These are phyloP conservation scores for Candida manassasensis DNA, from an alignment of 805 yeast genomes.

Conservation along the genomic window DNA sequence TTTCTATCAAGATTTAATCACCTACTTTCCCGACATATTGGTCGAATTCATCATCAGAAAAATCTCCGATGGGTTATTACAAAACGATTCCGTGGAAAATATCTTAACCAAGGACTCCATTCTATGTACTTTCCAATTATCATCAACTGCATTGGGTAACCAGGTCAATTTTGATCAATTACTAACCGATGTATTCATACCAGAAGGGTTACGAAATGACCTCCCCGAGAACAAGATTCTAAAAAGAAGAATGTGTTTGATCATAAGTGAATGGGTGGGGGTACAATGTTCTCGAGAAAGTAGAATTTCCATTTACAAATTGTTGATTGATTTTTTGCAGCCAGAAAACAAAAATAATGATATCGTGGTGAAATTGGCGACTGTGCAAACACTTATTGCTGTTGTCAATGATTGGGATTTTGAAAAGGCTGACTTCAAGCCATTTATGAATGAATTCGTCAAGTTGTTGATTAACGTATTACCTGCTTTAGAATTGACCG, in stretches of 20 bases:
- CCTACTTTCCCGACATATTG: constrained; percentile 53
- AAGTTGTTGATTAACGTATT: constrained; percentile 47
- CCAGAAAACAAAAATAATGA: constrained; percentile 50
- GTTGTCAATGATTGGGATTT: constrained; percentile 87
- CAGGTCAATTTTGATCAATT: constrained; percentile 65
- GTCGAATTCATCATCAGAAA: constrained; percentile 54
- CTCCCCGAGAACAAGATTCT: constrained; percentile 53
- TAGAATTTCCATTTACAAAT: constrained; percentile 52
- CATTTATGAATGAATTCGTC: constrained; percentile 55
- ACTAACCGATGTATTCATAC: constrained; percentile 57
- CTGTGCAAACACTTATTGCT: constrained; percentile 62
- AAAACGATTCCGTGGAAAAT: constrained; percentile 35
- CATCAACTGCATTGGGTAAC: constrained; percentile 61
- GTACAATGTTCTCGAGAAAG: constrained; percentile 59
- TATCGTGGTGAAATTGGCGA: constrained; percentile 73
- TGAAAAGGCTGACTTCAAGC: constrained; percentile 59
- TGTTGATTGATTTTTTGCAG: constrained; percentile 49
- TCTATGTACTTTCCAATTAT: constrained; percentile 76
- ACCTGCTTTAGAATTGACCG: constrained; percentile 52
- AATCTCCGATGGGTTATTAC: constrained; percentile 41
- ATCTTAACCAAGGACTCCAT: constrained; percentile 73
- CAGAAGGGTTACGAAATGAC: constrained; percentile 50
- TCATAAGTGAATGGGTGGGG: constrained; percentile 77
- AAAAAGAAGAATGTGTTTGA: constrained; percentile 70
- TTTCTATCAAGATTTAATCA: constrained; percentile 70